These are phyloP conservation scores for Populus euphratica DNA, from an alignment of 345 rosid genomes.

Conservation along the genomic window DNA sequence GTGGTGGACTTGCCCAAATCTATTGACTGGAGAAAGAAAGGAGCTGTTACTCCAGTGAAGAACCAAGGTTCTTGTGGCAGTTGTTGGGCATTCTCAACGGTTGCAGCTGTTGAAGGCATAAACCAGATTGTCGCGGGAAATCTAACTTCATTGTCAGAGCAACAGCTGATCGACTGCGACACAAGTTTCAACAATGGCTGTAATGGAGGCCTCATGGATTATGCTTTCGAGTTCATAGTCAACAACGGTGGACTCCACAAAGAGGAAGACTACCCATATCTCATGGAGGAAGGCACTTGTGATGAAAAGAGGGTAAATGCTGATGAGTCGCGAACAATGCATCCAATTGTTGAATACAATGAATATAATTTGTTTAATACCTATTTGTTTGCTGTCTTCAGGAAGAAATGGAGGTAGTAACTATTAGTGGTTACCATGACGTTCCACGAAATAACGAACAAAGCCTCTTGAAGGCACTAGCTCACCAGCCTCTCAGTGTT, in stretches of 20 bases:
- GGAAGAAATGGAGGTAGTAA: slow-evolving; percentile 42
- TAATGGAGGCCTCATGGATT: slow-evolving; percentile 64
- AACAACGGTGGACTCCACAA: slow-evolving; percentile 51
- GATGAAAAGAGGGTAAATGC: slow-evolving; percentile 37
- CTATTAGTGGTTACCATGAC: slow-evolving; percentile 49
- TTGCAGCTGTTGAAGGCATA: slow-evolving; percentile 64
- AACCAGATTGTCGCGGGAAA: slow-evolving; percentile 59
- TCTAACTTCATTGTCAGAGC: slow-evolving; percentile 53
- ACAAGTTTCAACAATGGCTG: slow-evolving; percentile 46
- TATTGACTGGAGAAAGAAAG: slow-evolving; percentile 79
- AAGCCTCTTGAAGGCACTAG: slow-evolving; percentile 51
- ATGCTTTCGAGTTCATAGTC: slow-evolving; percentile 46
- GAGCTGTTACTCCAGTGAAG: slow-evolving; percentile 68
- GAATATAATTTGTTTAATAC: not conserved
- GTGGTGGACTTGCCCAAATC: slow-evolving; percentile 51
- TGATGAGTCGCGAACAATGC: not conserved
- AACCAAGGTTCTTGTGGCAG: slow-evolving; percentile 84
- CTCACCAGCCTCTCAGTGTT: slow-evolving; percentile 54
- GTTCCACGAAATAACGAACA: slow-evolving; percentile 46
- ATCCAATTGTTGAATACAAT: not conserved
- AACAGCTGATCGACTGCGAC: slow-evolving; percentile 58
- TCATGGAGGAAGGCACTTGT: slow-evolving; percentile 63
- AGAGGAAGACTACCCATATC: slow-evolving; percentile 65
- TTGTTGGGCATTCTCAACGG: slow-evolving; percentile 69
- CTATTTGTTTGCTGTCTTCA: not conserved